phyloP scores from a whole-genome alignment of 2,329 filamentous ascomycete genomes.

The Phialocephala sp. region DNA sequence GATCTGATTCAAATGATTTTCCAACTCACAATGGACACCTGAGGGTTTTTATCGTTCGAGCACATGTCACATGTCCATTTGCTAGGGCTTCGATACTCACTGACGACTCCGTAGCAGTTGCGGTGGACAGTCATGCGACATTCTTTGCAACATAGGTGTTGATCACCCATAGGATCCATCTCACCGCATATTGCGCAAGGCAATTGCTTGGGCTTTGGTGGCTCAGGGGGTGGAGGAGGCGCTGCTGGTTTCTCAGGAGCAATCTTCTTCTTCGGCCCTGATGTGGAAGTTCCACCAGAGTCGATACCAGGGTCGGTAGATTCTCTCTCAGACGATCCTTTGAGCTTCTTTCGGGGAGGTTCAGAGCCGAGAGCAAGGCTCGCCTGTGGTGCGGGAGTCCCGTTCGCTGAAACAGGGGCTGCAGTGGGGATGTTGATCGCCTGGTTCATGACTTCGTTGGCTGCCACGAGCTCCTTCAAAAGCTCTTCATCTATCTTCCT shows the following conservation, averaged over 20 bases:
- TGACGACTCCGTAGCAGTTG: slow-evolving; percentile 85
- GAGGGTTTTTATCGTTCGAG: slow-evolving; percentile 88
- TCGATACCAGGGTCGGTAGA: slow-evolving; percentile 18
- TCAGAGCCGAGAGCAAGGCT: slow-evolving; percentile 48
- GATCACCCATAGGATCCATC: slow-evolving; percentile 72
- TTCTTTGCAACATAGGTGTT: slow-evolving; percentile 80
- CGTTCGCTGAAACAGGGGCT: slow-evolving; percentile 32
- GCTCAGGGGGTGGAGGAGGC: slow-evolving; percentile 73
- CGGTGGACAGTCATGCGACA: slow-evolving; percentile 92
- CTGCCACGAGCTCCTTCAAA: slow-evolving; percentile 71
- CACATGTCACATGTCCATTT: slow-evolving; percentile 99
- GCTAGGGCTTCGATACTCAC: slow-evolving; percentile 66
- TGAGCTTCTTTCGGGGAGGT: slow-evolving; percentile 70
- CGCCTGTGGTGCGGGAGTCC: slow-evolving; percentile 33
- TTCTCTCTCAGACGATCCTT: slow-evolving; percentile 54
- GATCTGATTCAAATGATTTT: slow-evolving; percentile 9
- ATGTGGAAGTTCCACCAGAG: slow-evolving; percentile 34
- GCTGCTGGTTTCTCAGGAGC: slow-evolving; percentile 66
- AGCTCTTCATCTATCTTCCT: slow-evolving; percentile 91
- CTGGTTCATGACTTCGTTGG: slow-evolving; percentile 63
- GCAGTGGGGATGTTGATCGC: slow-evolving; percentile 45
- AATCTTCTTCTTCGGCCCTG: slow-evolving; percentile 52
- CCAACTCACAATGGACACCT: slow-evolving; percentile 81
- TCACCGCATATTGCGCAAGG: slow-evolving; percentile 86
- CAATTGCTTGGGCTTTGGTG: slow-evolving; percentile 77